phyloP scores from a whole-genome alignment of 305 asterid genomes.

The Plantago lanceolata region DNA sequence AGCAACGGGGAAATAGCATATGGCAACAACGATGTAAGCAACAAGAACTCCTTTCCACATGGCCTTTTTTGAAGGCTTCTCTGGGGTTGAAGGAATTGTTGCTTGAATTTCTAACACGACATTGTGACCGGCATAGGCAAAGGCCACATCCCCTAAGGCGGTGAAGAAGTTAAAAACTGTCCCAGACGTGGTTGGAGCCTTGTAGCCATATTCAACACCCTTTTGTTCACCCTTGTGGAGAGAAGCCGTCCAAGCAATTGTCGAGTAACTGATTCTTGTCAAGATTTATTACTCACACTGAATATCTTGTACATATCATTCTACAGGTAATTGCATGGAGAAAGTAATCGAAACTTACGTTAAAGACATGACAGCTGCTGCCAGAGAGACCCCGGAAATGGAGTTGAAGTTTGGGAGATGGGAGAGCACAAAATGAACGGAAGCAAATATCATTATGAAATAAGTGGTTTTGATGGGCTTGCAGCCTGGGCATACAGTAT shows the following conservation, averaged over 20 bases:
- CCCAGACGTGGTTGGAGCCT: slow-evolving; percentile 30
- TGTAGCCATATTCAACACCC: slow-evolving; percentile 44
- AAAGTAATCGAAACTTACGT: slow-evolving; percentile 27
- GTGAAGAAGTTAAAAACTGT: slow-evolving; percentile 47
- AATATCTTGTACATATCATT: neutral
- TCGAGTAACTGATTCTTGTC: slow-evolving; percentile 40
- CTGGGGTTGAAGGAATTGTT: slow-evolving; percentile 59
- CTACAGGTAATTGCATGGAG: neutral
- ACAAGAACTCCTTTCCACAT: slow-evolving; percentile 71
- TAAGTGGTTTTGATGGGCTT: slow-evolving; percentile 29
- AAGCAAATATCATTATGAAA: slow-evolving; percentile 45
- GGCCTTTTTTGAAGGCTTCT: slow-evolving; percentile 56
- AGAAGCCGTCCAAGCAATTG: slow-evolving; percentile 59
- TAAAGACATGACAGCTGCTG: slow-evolving; percentile 55
- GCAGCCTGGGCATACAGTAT: slow-evolving; percentile 26
- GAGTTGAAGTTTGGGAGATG: slow-evolving; percentile 54
- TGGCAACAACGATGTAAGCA: slow-evolving; percentile 54
- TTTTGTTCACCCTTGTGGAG: slow-evolving; percentile 39
- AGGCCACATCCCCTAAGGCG: slow-evolving; percentile 53
- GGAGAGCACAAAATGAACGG: slow-evolving; percentile 46
- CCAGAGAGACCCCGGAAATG: slow-evolving; percentile 42
- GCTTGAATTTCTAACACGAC: slow-evolving; percentile 70
- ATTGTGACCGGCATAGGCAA: slow-evolving; percentile 65
- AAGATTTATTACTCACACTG: slow-evolving; percentile 1
- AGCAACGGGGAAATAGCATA: slow-evolving; percentile 65